phyloP scores from a whole-genome alignment of 2,329 filamentous ascomycete genomes.

The Alternaria burnsii region DNA sequence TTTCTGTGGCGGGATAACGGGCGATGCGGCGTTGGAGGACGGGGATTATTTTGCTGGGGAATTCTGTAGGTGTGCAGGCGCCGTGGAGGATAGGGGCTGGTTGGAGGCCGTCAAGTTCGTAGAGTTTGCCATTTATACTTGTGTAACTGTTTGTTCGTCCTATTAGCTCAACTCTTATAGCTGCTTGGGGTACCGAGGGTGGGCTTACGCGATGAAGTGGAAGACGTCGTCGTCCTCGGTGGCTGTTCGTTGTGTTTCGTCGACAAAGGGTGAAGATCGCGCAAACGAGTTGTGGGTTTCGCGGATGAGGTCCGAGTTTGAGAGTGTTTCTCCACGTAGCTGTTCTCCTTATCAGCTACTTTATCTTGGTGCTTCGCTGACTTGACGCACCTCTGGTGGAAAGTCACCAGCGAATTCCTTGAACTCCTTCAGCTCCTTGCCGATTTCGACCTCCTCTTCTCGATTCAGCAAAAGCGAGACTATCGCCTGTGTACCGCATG shows the following conservation, averaged over 20 bases:
- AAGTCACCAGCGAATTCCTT: constrained; percentile 88
- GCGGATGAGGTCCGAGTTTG: constrained; percentile 67
- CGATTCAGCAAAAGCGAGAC: constrained; percentile 93
- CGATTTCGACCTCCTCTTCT: constrained; percentile 74
- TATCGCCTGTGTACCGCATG: constrained; percentile 94
- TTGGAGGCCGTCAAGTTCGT: constrained; percentile 95
- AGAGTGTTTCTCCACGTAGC: constrained; percentile 74
- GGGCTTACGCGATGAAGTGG: constrained; percentile 81
- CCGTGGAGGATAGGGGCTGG: constrained; percentile 92
- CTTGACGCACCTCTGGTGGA: constrained; percentile 63
- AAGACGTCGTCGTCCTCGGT: constrained; percentile 88
- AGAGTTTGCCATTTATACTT: constrained; percentile 78
- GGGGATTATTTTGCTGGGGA: constrained; percentile 82
- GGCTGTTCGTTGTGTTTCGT: constrained; percentile 80
- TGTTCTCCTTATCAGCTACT: constrained; percentile 48
- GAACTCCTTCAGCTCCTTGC: constrained; percentile 75
- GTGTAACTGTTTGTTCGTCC: constrained; percentile 67
- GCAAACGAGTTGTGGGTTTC: constrained; percentile 90
- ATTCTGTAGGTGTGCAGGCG: constrained; percentile 71
- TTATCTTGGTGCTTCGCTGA: background rate
- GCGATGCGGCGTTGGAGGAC: constrained; percentile 85
- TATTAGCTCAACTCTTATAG: background rate
- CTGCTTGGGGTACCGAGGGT: background rate
- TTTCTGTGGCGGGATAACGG: constrained; percentile 86
- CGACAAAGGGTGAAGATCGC: constrained; percentile 85